Evolutionary conservation across 768 basidiomycete genomes (phyloP).

Genomic region (Suillus alpinus): DNA sequence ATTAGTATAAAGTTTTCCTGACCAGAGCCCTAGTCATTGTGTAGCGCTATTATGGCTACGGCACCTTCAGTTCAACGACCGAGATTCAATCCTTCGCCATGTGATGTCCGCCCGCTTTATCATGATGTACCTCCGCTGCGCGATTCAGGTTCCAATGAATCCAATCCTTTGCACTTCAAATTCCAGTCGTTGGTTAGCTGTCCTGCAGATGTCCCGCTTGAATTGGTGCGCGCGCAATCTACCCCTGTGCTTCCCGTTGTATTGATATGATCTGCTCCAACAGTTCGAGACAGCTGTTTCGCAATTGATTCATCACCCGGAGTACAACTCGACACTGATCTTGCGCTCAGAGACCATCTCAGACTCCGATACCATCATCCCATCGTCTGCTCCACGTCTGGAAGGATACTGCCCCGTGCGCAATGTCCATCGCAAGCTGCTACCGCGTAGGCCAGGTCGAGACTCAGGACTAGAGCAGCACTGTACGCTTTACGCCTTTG

Average conservation of each 20-base stretch:
- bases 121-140: neutral
- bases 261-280: neutral
- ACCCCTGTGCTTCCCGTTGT: neutral
- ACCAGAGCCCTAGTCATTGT: too few relatives aligned
- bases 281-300: constrained; percentile 74
- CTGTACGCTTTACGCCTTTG: constrained; percentile 64
- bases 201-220: constrained; percentile 39
- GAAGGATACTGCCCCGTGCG: constrained; percentile 41
- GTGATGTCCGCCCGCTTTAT: constrained; percentile 3
- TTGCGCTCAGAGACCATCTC: constrained; percentile 72
- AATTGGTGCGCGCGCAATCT: constrained; percentile 35
- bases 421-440: constrained; percentile 62
- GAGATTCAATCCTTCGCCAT: constrained; percentile 24
- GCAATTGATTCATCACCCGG: constrained; percentile 83
- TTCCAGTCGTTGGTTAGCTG: constrained; percentile 37
- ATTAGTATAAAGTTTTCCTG: too few relatives aligned
- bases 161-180: neutral
- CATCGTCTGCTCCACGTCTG: constrained; percentile 34
- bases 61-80: constrained; percentile 13
- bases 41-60: neutral
- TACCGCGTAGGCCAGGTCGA: constrained; percentile 76
- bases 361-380: constrained; percentile 33
- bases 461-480: constrained; percentile 74
- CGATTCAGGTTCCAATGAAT: neutral
- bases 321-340: constrained; percentile 90